A percentile compares a stretch with the other conserved stretches of the same genome.
phyloP scores from a whole-genome alignment of 306 rosid genomes.

The Lithocarpus polystachyus region DNA sequence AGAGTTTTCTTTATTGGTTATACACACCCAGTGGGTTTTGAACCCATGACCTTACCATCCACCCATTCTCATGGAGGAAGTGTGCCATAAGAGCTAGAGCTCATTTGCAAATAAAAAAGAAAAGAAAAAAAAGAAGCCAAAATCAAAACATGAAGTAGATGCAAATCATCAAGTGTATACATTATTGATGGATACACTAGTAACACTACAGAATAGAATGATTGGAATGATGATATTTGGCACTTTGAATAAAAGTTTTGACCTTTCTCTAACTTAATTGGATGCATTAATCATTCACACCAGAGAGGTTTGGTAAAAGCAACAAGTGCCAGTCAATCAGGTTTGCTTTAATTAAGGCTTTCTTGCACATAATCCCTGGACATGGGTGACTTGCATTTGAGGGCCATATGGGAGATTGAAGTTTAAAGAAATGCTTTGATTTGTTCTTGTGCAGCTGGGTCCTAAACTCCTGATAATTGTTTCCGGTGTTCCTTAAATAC shows the following conservation, averaged over 20 bases:
- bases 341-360: background rate
- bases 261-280: background rate
- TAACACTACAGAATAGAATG: no score
- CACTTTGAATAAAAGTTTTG: background rate
- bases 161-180: background rate
- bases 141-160: background rate
- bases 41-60: no score
- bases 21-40: no score
- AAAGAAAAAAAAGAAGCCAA: background rate
- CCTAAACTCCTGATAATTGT: background rate
- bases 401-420: background rate
- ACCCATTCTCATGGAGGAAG: no score
- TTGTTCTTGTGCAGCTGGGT: background rate
- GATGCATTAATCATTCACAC: background rate
- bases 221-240: background rate
- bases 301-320: background rate
- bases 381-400: background rate
- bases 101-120: background rate
- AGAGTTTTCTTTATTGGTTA: no score
- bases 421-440: background rate
- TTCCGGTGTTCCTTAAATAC: background rate
- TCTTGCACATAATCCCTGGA: background rate
- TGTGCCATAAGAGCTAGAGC: no score
- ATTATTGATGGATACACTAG: background rate
- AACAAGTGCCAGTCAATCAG: background rate